Percentiles rank a stretch among this genome's conserved stretches.
phyloP scores from a whole-genome alignment of 495 filamentous ascomycete genomes.

The Aspergillus panamensis region DNA sequence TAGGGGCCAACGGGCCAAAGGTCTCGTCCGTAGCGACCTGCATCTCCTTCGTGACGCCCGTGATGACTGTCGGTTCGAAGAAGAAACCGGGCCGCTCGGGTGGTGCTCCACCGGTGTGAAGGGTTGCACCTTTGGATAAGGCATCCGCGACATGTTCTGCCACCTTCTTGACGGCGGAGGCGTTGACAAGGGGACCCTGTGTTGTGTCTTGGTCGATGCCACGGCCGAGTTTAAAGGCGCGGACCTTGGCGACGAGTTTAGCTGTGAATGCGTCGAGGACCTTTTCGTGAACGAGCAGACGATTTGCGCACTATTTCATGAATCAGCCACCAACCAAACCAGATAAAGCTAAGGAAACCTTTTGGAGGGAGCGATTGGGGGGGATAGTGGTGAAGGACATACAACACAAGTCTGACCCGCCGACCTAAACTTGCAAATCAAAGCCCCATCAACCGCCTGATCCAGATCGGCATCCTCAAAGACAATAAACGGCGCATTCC shows the following conservation, averaged over 20 bases:
- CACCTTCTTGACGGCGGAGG: conserved; percentile 65
- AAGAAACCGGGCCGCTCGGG: conserved; percentile 63
- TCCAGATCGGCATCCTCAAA: conserved; percentile 86
- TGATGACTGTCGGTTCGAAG: conserved; percentile 66
- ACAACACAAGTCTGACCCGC: conserved; percentile 51
- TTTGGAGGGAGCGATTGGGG: too few relatives aligned
- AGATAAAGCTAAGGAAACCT: background rate
- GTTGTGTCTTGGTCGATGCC: conserved; percentile 62
- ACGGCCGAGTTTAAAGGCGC: conserved; percentile 60
- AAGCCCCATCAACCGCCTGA: conserved; percentile 73
- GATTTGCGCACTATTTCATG: conserved; percentile 55
- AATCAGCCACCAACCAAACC: background rate
- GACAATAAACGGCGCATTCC: conserved; percentile 80
- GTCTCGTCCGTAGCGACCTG: conserved; percentile 24
- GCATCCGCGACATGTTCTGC: conserved; percentile 70
- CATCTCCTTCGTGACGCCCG: conserved; percentile 54
- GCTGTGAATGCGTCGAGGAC: conserved; percentile 33
- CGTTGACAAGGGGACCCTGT: conserved; percentile 74
- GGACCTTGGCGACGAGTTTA: conserved; percentile 61
- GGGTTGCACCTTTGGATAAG: conserved; percentile 36
- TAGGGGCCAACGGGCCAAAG: conserved; percentile 30
- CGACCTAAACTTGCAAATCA: conserved; percentile 48
- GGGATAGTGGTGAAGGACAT: too few relatives aligned
- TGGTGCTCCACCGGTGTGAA: conserved; percentile 21
- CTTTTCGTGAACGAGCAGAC: conserved; percentile 50